Conservation (phyloP, 768 basidiomycete species). For the Astraeus odoratus region DNA sequence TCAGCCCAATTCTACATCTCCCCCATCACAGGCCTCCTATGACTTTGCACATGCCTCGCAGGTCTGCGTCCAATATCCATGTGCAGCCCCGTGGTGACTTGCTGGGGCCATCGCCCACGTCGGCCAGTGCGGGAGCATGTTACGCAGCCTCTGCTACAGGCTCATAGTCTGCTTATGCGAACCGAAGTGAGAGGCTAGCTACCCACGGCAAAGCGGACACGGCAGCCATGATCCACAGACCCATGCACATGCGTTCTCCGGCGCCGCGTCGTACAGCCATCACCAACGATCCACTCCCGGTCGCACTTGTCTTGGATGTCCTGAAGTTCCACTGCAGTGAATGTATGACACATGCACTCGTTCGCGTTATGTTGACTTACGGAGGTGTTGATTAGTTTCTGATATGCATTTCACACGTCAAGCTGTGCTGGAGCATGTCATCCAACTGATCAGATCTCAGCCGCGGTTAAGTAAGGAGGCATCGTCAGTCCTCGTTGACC, state of each 20-base stretch:
- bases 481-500: slow-evolving; percentile 69
- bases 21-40: slow-evolving; percentile 4
- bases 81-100: slow-evolving; percentile 13
- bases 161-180: too few species aligned
- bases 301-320: slow-evolving; percentile 52
- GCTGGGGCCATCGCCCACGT: slow-evolving; percentile 10
- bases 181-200: background rate
- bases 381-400: slow-evolving; percentile 45
- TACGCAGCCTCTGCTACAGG: too few species aligned
- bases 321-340: slow-evolving; percentile 29
- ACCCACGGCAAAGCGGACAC: background rate
- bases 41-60: slow-evolving; percentile 5
- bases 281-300: too few species aligned
- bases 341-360: slow-evolving; percentile 13
- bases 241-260: slow-evolving; percentile 12
- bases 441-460: slow-evolving; percentile 69
- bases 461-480: slow-evolving; percentile 80
- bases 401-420: slow-evolving; percentile 69
- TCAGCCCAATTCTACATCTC: slow-evolving; percentile 3
- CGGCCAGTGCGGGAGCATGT: too few species aligned
- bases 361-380: slow-evolving; percentile 12
- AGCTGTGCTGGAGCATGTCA: slow-evolving; percentile 57
- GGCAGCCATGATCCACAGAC: slow-evolving; percentile 2
- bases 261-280: too few species aligned
- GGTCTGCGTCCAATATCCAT: slow-evolving; percentile 7